Conservation (phyloP, 1,139 yeast species). For the Spathaspora sp. region DNA sequence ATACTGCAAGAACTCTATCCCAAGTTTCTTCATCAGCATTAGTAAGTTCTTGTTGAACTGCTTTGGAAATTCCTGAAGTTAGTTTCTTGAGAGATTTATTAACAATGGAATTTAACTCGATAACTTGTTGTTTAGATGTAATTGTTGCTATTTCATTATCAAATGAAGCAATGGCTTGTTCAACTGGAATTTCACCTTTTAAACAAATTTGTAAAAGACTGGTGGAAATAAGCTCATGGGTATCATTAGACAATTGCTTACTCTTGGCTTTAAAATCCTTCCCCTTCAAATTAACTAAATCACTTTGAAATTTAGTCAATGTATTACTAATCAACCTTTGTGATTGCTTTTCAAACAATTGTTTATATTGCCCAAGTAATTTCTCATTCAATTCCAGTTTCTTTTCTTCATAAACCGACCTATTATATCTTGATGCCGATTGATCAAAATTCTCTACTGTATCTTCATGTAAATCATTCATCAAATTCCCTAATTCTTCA, state of each 20-base stretch:
- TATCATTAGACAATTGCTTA: conserved; percentile 15
- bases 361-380: conserved; percentile 43
- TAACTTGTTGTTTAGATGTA: conserved; percentile 39
- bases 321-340: conserved; percentile 20
- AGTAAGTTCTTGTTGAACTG: conserved; percentile 36
- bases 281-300: conserved; percentile 21
- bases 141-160: conserved; percentile 22
- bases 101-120: conserved; percentile 44
- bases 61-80: conserved; percentile 37
- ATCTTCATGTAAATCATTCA: conserved; percentile 41
- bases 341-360: conserved; percentile 39
- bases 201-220: conserved; percentile 23
- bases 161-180: conserved; percentile 17
- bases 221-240: conserved; percentile 14
- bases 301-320: conserved; percentile 17
- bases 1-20: conserved; percentile 55
- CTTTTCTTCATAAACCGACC: conserved; percentile 64
- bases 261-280: conserved; percentile 21
- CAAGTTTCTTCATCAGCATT: conserved; percentile 55
- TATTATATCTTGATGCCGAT: conserved; percentile 71
- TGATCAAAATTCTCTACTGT: conserved; percentile 59
- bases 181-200: conserved; percentile 21
- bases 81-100: conserved; percentile 41
- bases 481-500: conserved; percentile 37
- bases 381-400: conserved; percentile 47